Base-by-base conservation (phyloP, 148 eudicot genomes). In the Camellia granthamiana region DNA sequence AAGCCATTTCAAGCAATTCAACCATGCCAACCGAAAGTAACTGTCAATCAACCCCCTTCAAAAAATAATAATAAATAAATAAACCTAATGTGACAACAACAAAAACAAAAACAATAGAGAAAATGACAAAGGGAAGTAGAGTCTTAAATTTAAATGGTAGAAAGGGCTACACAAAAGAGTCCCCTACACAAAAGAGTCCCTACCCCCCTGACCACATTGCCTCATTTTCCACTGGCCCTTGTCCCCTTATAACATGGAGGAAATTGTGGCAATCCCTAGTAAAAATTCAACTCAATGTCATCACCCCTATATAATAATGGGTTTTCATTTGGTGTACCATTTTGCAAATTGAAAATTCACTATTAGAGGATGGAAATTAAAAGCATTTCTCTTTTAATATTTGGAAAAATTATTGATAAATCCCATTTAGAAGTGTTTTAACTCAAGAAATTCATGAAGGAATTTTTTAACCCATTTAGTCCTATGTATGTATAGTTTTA, bases 191-290 rank as follows among this genome's bases (percentile, higher is more conserved):
- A 19, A 7, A 54, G 64, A n/a, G 5, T 74, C 86, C 81, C 69
- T 67, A 5, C 70, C 83, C 81, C 77, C 79, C 77, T 15, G 78
- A 80, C 88, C 87, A 82, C 81, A 73, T 75, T 84, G 87, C 87
- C 87, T 82, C 83, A 81, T 83, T 77, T 88, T 81, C 84, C 89
- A 85, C 85, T 86, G 69, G 81, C 84, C 80, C 75, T 30, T 30
- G 69, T 90, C 86, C 92, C 95, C 95, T 84, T 85, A 82, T 74
- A 91, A 90, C 92, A 88, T 91, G 95, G 90, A 91, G 82, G 71
- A 87, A 90, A 83, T 91, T 89, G 85, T 88, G 92, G 87, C 86
- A 80, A 30, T 30, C 38, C 38, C 38, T 30, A 30, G 38, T 30
- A 30, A 30, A 30, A 30, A 30, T 30, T 30, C 38, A 30, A 30